Evolutionary conservation across 1,139 yeast genomes (phyloP).

Genomic region (Sugiyamaella paludigena): DNA sequence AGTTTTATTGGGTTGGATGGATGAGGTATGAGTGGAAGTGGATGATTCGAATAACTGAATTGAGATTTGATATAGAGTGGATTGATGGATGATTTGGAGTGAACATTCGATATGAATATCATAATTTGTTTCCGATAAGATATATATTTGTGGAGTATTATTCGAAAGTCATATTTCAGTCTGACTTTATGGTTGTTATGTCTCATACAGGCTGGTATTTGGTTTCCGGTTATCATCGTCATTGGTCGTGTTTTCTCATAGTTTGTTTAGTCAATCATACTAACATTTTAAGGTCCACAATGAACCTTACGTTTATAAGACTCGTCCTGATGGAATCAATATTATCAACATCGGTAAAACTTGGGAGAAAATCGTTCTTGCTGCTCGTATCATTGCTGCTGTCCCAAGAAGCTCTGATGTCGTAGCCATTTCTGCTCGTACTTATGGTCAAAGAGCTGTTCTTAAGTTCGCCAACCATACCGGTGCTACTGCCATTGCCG

Average conservation of each 20-base stretch:
- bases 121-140: too few relatives aligned
- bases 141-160: too few relatives aligned
- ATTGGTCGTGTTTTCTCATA: too few relatives aligned
- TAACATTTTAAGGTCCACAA: slow-evolving; percentile 71
- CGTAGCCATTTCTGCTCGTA: slow-evolving; percentile 98
- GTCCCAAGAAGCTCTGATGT: slow-evolving; percentile 98
- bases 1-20: slow-evolving; percentile 43
- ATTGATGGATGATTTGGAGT: background rate
- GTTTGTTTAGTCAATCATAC: too few relatives aligned
- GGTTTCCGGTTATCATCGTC: too few relatives aligned
- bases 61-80: background rate
- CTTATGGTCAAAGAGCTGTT: slow-evolving; percentile 99
- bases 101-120: background rate
- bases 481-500: slow-evolving; percentile 99
- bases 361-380: slow-evolving; percentile 99
- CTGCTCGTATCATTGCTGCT: slow-evolving; percentile 99
- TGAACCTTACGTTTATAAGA: slow-evolving; percentile 98
- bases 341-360: slow-evolving; percentile 98
- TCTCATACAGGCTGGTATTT: too few relatives aligned
- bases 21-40: too few relatives aligned
- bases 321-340: slow-evolving; percentile 99
- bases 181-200: too few relatives aligned
- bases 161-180: too few relatives aligned
- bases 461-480: slow-evolving; percentile 99
- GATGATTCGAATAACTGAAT: background rate